These are phyloP conservation scores for Nitzschia putrida DNA, from an alignment of 108 stramenopile species.

Conservation along the genomic window DNA sequence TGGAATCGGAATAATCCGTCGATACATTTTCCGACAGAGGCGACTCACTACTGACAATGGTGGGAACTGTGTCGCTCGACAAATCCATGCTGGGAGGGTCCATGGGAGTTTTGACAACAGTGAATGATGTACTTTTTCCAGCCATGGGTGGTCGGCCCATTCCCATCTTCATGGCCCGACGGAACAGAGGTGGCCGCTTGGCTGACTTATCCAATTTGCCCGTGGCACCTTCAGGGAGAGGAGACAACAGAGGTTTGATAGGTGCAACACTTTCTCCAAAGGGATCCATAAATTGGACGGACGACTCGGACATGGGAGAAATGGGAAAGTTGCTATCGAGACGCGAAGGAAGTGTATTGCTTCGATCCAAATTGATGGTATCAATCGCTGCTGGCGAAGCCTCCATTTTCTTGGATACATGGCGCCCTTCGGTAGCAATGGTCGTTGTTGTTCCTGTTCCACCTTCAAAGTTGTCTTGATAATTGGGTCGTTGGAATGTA, in stretches of 20 bases:
- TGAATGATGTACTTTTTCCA: neutral
- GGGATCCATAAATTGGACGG: constrained; percentile 7
- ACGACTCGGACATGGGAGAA: constrained; percentile 7
- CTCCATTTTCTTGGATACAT: constrained; percentile 3
- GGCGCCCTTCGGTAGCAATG: constrained; percentile 27
- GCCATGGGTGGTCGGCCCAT: constrained; percentile 2
- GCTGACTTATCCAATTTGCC: constrained; percentile 1
- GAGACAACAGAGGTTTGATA: neutral
- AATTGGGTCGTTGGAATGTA: constrained; percentile 33
- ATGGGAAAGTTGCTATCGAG: neutral
- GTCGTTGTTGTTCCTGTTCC: constrained; percentile 5
- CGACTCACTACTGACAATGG: constrained; percentile 6
- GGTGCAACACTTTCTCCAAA: constrained; percentile 8
- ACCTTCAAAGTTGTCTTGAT: constrained; percentile 33
- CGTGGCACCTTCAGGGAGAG: neutral
- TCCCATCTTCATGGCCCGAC: constrained; percentile 8
- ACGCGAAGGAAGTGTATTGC: neutral
- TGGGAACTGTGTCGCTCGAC: constrained; percentile 1
- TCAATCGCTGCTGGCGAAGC: neutral
- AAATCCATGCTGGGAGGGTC: neutral
- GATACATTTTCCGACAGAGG: constrained; percentile 18
- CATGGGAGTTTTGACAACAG: neutral
- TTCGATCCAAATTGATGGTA: neutral
- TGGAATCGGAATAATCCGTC: constrained; percentile 20
- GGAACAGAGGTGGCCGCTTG: constrained; percentile 30